Base-by-base conservation (phyloP, 192 early-diverging fungal species). In the Podila clonocystis region DNA sequence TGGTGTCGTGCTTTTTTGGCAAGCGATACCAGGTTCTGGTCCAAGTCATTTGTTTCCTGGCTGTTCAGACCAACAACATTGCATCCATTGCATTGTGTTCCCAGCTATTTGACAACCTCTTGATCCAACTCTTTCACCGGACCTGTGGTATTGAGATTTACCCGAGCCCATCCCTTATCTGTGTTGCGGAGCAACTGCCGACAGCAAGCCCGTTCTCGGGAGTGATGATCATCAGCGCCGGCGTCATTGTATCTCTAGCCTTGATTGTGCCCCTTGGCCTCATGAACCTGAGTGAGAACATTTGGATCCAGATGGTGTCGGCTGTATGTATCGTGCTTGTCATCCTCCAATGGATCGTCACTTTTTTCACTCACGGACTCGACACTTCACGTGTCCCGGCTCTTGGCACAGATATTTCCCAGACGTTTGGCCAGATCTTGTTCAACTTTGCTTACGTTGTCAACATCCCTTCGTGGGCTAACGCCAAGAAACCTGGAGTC, bases 391-490 rank as follows among this genome's bases (percentile, higher is more conserved):
- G 76, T 5, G 84, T 92, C 67, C 91, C 91, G 19, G 67, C 84
- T 15, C 29, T 91, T 11, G 92, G 91, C 2, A n/a, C 28, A 13
- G 82, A 91, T 65, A 49, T 85, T 6, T 84, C 85, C 7, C 79
- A 72, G 30, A 87, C 90, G 2, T 79, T 94, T 41, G 92, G 91
- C 8, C 86, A 83, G 22, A 89, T 93, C 29, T 82, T 94, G 34
- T 93, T 93, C 62, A 94, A 93, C 70, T 94, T 86, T 58, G 88
- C 90, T 9, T 86, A 91, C 62, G 89, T 91, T n/a, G 91, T 89
- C 36, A 91, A 91, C 8, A 72, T 93, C 20, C 91, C 91, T 0
- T 89, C 87, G 24, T 91, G 87, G 87, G 83, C 91, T 26, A 93
- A 93, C 65, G 87, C 87, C 22, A 88, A 90, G 67, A 83, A 89